phyloP scores from a whole-genome alignment of 108 stramenopile species.

The Chaetoceros tenuissimus region DNA sequence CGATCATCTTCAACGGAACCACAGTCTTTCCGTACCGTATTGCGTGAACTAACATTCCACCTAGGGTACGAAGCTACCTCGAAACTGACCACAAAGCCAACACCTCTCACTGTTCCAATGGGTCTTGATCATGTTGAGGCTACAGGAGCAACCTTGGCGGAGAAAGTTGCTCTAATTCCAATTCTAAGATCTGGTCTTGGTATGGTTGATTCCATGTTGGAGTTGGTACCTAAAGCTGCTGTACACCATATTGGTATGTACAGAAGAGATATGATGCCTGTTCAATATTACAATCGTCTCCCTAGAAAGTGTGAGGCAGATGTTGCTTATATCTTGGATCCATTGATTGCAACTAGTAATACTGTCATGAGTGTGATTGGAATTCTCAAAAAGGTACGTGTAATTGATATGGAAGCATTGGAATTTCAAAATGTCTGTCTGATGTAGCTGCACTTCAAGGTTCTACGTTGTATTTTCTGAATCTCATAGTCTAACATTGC shows the following conservation, averaged over 20 bases:
- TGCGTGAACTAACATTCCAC: constrained; percentile 93
- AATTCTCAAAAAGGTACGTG: constrained; percentile 94
- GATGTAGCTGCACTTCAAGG: neutral
- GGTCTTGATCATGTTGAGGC: constrained; percentile 41
- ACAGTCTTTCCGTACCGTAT: constrained; percentile 71
- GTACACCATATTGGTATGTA: constrained; percentile 99
- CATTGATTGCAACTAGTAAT: constrained; percentile 82
- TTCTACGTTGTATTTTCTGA: neutral
- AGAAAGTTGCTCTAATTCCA: constrained; percentile 83
- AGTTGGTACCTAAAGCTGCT: constrained; percentile 83
- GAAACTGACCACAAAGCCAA: constrained; percentile 47
- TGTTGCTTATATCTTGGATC: constrained; percentile 91
- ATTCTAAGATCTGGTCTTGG: constrained; percentile 91
- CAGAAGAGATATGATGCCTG: constrained; percentile 60
- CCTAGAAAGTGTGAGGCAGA: constrained; percentile 73
- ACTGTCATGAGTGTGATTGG: constrained; percentile 83
- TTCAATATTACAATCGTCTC: constrained; percentile 96
- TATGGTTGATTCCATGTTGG: constrained; percentile 94
- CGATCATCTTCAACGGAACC: constrained; percentile 67
- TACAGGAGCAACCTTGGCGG: constrained; percentile 44
- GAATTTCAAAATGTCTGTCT: neutral
- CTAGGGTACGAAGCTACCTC: constrained; percentile 96
- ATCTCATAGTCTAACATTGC: neutral
- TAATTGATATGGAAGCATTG: constrained; percentile 6
- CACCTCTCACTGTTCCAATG: constrained; percentile 59